Percentiles rank a stretch among this genome's conserved stretches.
phyloP scores from a whole-genome alignment of 805 yeast genomes.

The Suhomyces faveliae region DNA sequence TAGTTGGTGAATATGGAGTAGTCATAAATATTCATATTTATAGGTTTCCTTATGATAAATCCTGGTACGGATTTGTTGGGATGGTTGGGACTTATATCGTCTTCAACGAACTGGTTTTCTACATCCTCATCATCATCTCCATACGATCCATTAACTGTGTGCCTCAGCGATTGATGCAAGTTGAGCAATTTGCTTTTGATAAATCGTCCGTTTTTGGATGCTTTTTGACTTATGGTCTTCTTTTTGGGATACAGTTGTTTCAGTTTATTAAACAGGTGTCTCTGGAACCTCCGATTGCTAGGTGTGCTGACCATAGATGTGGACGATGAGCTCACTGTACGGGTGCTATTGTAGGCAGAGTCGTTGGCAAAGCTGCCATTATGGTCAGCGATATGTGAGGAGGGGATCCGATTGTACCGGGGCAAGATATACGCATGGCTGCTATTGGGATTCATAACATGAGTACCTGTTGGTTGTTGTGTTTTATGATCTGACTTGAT shows the following conservation, averaged over 20 bases:
- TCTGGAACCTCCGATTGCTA: conserved; percentile 37
- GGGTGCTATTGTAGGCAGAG: conserved; percentile 17
- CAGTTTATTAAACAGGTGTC: conserved; percentile 16
- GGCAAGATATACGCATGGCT: conserved; percentile 7
- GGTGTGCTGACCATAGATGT: conserved; percentile 42
- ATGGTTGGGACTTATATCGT: conserved; percentile 13
- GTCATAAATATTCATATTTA: conserved; percentile 34
- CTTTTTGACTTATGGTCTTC: conserved; percentile 10
- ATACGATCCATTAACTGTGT: conserved; percentile 5
- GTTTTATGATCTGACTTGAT: background rate
- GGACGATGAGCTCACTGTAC: conserved; percentile 39
- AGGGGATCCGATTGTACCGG: conserved; percentile 5
- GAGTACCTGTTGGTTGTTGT: background rate
- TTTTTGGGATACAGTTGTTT: conserved; percentile 7
- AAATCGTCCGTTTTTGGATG: conserved; percentile 25
- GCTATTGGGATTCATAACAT: conserved; percentile 5
- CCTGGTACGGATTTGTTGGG: conserved; percentile 18
- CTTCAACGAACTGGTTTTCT: conserved; percentile 3
- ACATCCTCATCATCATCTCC: conserved; percentile 4
- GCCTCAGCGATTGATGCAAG: conserved; percentile 37
- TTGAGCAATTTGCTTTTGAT: conserved; percentile 39
- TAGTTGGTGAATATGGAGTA: conserved; percentile 34
- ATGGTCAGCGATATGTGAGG: conserved; percentile 5
- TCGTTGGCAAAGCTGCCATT: conserved; percentile 5
- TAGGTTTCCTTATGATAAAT: conserved; percentile 33